phyloP scores from a whole-genome alignment of 495 filamentous ascomycete genomes.

The Penicillium samsonianum region DNA sequence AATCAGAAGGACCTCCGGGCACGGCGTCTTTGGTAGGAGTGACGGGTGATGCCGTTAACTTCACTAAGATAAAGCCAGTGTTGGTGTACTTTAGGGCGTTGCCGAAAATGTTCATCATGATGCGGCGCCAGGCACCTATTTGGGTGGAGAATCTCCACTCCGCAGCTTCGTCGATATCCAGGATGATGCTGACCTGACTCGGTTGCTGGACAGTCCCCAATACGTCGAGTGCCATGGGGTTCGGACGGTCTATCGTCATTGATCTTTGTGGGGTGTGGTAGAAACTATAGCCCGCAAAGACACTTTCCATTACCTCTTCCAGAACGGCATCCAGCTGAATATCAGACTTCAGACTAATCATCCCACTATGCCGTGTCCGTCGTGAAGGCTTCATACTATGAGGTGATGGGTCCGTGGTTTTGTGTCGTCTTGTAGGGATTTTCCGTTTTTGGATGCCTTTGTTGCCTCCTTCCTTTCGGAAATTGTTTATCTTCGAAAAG shows the following conservation, averaged over 20 bases:
- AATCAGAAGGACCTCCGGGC: background rate
- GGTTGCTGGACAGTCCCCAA: background rate
- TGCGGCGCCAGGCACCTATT: conserved; percentile 59
- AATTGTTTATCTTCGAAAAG: conserved; percentile 35
- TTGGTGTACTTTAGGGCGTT: conserved; percentile 50
- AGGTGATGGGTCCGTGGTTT: background rate
- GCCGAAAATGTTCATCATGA: conserved; percentile 50
- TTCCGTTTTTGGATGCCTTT: too few relatives aligned
- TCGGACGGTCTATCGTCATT: conserved; percentile 12
- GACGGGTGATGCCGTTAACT: too few relatives aligned
- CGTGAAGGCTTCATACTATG: background rate
- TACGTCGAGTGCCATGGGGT: background rate
- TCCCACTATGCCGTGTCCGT: background rate
- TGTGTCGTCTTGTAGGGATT: too few relatives aligned
- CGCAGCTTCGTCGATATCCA: conserved; percentile 53
- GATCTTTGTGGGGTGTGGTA: conserved; percentile 26
- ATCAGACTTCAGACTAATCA: conserved; percentile 1
- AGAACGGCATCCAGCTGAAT: conserved; percentile 50
- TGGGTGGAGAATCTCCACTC: conserved; percentile 60
- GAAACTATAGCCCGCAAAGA: conserved; percentile 53
- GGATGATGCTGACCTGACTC: conserved; percentile 47
- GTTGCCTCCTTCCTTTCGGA: conserved; percentile 12
- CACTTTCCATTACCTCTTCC: conserved; percentile 61
- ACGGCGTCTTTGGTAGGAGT: background rate
- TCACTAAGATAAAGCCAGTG: too few relatives aligned